These are phyloP conservation scores for Pythium angustatum DNA, from an alignment of 352 stramenopile genomes.

Conservation along the genomic window DNA sequence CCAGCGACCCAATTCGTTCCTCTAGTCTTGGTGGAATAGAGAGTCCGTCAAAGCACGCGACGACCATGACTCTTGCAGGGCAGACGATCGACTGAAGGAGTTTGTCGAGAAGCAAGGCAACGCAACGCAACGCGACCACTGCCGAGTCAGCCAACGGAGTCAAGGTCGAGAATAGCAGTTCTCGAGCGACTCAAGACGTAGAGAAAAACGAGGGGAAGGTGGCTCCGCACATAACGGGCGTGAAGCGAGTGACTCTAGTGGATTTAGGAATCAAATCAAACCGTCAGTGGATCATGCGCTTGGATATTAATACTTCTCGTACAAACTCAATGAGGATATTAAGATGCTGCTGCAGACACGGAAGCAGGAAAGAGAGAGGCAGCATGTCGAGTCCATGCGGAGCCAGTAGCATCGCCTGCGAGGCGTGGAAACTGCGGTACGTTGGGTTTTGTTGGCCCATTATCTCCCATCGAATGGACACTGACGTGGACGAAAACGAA, in stretches of 20 bases:
- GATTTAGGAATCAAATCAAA: slow-evolving; percentile 19
- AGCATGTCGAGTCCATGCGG: slow-evolving; percentile 18
- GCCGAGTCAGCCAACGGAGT: slow-evolving; percentile 15
- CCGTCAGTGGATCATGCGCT: slow-evolving; percentile 17
- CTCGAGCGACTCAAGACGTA: background rate
- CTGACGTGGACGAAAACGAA: background rate
- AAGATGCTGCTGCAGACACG: slow-evolving; percentile 43
- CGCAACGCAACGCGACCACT: slow-evolving; percentile 8
- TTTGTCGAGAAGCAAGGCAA: slow-evolving; percentile 38
- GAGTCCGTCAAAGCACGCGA: too few relatives aligned
- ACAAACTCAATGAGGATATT: slow-evolving; percentile 20
- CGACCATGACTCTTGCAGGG: too few relatives aligned
- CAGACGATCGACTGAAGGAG: slow-evolving; percentile 68
- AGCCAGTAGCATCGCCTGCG: slow-evolving; percentile 32
- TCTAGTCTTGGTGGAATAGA: too few relatives aligned
- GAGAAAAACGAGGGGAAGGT: background rate
- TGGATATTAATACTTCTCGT: background rate
- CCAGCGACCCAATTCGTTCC: slow-evolving; percentile 8
- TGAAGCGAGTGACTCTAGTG: slow-evolving; percentile 27
- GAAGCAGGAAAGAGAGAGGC: slow-evolving; percentile 47
- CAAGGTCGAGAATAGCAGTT: slow-evolving; percentile 9
- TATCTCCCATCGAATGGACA: too few relatives aligned
- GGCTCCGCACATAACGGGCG: background rate
- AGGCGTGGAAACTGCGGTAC: slow-evolving; percentile 59
- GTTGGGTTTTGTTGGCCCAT: too few relatives aligned